Base-by-base conservation (phyloP, 2,329 filamentous ascomycete genomes). In the Leptographium wingfieldii region DNA sequence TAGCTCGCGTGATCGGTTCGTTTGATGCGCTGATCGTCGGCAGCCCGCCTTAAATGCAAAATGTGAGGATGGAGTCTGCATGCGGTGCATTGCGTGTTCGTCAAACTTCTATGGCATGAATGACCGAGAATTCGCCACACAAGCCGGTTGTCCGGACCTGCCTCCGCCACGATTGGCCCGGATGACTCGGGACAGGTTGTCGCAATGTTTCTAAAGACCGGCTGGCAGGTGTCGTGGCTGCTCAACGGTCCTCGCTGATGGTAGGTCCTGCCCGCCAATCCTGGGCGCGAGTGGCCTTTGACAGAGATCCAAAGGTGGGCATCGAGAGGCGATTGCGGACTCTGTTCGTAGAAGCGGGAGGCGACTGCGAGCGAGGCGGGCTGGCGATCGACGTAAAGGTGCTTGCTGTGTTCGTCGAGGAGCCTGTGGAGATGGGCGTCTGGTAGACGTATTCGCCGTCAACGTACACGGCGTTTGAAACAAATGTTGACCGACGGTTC, bases 361-460 rank as follows among this genome's bases (percentile, higher is more conserved):
- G 64, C 63, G 63, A 53, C 64, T 67, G 63, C 33, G 59, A 64
- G 60, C 59, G 68, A 5, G 66, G 61, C 67, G 59, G 70, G 70
- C 63, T 70, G 69, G 67, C 72, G 71, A 22, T 75, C 68, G 60
- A 72, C 72, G 61, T 73, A 71, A 64, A 65, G 51, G 73, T 71
- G 66, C 76, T 77, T 55, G 76, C 64, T 53, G 73, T 71, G 66
- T 76, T 77, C 55, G 76, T 72, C 5, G 80, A 82, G 22, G 80
- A 83, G 60, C 81, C 81, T 1, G 81, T 84, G 58, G 76, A 76
- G 72, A 73, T 79, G 64, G 82, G 81, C 0, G 79, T 82, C 69
- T 84, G 80, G 79, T 91, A 95, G 72, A 96, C 80, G 76, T 96
- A 96, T 77, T 96, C 92, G 74, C 92, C 94, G 71, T 97, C 90